phyloP scores from a whole-genome alignment of 345 rosid genomes.

The Anacardium occidentale region DNA sequence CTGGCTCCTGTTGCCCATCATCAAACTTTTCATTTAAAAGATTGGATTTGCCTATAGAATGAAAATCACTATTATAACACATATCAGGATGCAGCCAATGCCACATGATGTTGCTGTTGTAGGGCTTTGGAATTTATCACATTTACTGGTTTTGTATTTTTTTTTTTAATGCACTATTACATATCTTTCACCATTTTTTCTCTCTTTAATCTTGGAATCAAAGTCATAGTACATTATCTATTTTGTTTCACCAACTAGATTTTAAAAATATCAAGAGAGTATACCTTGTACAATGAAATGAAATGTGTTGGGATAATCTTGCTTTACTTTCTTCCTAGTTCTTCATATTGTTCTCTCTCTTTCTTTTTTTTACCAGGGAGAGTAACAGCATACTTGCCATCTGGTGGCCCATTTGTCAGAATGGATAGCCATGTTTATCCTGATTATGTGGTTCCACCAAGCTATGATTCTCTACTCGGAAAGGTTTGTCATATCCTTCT shows the following conservation, averaged over 20 bases:
- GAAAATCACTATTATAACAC: not conserved
- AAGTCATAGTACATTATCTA: not conserved
- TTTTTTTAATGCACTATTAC: conserved; percentile 2
- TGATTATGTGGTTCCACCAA: conserved; percentile 96
- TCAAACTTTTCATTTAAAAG: not conserved
- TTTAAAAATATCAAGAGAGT: not conserved
- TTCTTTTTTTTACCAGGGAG: conserved; percentile 50
- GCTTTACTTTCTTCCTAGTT: conserved; percentile 1
- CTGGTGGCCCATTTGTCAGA: conserved; percentile 99
- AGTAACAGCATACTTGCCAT: conserved; percentile 90
- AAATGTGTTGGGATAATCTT: not conserved
- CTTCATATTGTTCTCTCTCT: not conserved
- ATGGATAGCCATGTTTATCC: conserved; percentile 99
- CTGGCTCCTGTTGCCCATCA: not conserved
- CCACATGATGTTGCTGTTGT: not conserved
- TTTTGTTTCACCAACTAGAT: not conserved
- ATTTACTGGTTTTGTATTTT: not conserved
- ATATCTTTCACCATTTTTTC: not conserved
- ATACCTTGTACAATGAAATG: not conserved
- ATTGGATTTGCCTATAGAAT: not conserved
- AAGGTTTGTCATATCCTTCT: conserved; percentile 55
- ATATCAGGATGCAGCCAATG: not conserved
- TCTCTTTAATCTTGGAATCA: not conserved
- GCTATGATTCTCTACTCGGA: conserved; percentile 95
- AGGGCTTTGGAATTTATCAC: not conserved